Conservation (phyloP, 2,329 filamentous ascomycete genomes). For the Verticillium albo-atrum region DNA sequence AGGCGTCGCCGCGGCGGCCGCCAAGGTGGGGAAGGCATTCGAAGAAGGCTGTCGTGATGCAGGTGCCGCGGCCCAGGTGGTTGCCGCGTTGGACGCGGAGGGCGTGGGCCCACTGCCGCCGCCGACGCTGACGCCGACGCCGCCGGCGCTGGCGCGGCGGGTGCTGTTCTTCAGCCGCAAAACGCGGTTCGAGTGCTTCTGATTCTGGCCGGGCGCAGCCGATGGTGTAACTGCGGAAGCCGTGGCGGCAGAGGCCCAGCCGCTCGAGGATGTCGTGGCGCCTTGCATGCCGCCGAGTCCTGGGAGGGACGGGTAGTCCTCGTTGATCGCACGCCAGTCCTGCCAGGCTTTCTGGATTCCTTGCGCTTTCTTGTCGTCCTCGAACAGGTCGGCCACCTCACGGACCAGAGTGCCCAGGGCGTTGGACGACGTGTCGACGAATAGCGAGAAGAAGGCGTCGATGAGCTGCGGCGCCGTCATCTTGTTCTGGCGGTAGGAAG, state of each 20-base stretch:
- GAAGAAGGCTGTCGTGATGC: conserved; percentile 17
- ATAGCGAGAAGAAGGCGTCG: conserved; percentile 82
- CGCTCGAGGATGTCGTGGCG: conserved; percentile 48
- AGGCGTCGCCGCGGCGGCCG: conserved; percentile 15
- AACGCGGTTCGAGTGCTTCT: conserved; percentile 49
- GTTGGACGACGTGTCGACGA: conserved; percentile 69
- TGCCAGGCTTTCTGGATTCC: conserved; percentile 81
- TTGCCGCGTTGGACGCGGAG: conserved; percentile 15
- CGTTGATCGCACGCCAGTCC: conserved; percentile 92
- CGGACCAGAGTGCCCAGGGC: conserved; percentile 86
- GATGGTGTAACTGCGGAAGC: conserved; percentile 46
- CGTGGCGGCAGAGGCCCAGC: conserved; percentile 56
- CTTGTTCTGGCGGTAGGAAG: conserved; percentile 67
- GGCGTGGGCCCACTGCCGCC: conserved; percentile 25
- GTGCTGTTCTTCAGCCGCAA: conserved; percentile 57
- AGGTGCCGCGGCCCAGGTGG: conserved; percentile 14
- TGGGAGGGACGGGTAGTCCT: conserved; percentile 88
- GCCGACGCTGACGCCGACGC: conserved; percentile 17
- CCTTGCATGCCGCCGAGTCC: conserved; percentile 66
- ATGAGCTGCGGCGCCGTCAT: conserved; percentile 73
- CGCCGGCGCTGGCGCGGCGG: conserved; percentile 30
- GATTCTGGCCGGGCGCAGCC: conserved; percentile 37
- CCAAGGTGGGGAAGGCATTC: conserved; percentile 40
- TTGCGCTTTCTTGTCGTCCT: conserved; percentile 71
- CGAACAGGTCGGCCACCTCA: conserved; percentile 89